A percentile compares a stretch with the other conserved stretches of the same genome.
phyloP scores from a whole-genome alignment of 139 green algal genomes.

The Coelastrella sp. region DNA sequence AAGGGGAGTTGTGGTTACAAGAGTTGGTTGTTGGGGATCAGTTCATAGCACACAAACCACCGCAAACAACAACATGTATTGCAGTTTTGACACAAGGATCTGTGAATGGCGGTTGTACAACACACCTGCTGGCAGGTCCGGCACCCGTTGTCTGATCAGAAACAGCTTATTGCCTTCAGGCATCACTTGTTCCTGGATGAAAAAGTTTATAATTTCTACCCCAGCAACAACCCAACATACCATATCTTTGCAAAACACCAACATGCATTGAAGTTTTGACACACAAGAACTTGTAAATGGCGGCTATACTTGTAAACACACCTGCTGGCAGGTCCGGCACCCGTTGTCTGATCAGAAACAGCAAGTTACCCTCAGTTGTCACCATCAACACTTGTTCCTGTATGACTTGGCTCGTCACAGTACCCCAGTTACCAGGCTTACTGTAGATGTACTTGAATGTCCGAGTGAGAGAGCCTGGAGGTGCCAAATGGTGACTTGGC shows the following conservation, averaged over 20 bases:
- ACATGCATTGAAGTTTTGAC: no score
- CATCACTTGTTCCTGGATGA: constrained; percentile 12
- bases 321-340: constrained; percentile 38
- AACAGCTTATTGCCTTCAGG: not conserved
- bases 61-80: constrained; percentile 1
- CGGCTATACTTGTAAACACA: no score
- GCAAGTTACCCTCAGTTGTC: not conserved
- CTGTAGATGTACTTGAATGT: constrained; percentile 34
- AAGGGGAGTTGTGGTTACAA: no score
- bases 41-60: no score
- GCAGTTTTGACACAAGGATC: no score
- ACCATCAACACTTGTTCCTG: constrained; percentile 23
- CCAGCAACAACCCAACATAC: no score
- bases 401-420: not conserved
- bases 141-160: constrained; percentile 11
- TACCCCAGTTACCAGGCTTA: not conserved
- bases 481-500: not conserved
- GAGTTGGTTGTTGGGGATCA: no score
- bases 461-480: not conserved
- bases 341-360: not conserved
- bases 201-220: no score
- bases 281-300: no score
- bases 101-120: not conserved
- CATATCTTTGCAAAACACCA: no score
- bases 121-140: constrained; percentile 33